Base-by-base conservation (phyloP, 2,329 filamentous ascomycete genomes). In the Myriosclerotinia scirpicola region DNA sequence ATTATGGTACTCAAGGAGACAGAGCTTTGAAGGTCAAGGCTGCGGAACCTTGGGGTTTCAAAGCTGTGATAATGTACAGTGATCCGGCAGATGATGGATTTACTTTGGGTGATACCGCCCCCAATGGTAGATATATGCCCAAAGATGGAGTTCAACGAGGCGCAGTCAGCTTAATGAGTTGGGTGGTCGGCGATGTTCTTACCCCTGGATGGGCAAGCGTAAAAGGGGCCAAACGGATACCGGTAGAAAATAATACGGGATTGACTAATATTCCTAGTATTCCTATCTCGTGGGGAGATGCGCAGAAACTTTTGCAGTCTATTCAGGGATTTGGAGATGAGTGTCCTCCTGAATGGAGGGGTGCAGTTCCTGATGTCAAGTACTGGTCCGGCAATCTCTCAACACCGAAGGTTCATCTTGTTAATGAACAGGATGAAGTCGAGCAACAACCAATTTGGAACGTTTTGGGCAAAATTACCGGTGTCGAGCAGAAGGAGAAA, bases 381-480 rank as follows among this genome's bases (percentile, higher is more conserved):
- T 97, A 92, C 90, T 97, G 90, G 88, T 91, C 92, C 4, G 95
- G 95, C 42, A 86, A 93, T 74, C 77, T 81, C 4, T 85, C 84
- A 0, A 92, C 91, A 3, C 93, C 93, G 0, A 83, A 87, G 34
- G 90, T 99, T 59, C 89, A 90, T 62, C 82, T 99, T 34, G 87
- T 89, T 78, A 98, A 98, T 77, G 80, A 92, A 68, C 93, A 97
- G 76, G 93, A 97, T 72, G 93, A 96, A 76, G 84, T 87, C 15
- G 85, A 90, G 67, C 84, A 90, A 75, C 92, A 97, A 77, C 87
- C 89, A 7, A 95, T 99, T 69, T 97, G 92, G 85, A 99, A 99
- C 75, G 87, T 98, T 0, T 87, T 97, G 73, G 93, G 91, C 42
- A 85, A 88, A 65, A 93, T 99, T 62, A 80, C 83, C 15, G 95